Percentiles rank a stretch among this genome's conserved stretches.
phyloP scores from a whole-genome alignment of 139 green algal species.

The Chlamydomonas applanata region DNA sequence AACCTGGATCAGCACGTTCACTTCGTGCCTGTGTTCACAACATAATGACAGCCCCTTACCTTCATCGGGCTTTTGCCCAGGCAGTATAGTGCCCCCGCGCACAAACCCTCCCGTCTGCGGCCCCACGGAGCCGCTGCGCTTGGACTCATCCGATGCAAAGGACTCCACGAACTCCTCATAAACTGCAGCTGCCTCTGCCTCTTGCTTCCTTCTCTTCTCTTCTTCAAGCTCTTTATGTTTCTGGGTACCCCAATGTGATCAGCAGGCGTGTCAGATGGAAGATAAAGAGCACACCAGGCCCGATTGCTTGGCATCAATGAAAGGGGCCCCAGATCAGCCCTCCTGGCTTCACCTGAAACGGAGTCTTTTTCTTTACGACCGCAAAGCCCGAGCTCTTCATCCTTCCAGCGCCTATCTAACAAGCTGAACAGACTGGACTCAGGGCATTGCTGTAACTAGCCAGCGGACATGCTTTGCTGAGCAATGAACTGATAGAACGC shows the following conservation, averaged over 20 bases:
- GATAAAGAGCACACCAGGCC: neutral
- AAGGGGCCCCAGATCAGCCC: neutral
- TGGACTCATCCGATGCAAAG: conserved; percentile 62
- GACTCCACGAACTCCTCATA: conserved; percentile 93
- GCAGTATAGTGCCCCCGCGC: conserved; percentile 59
- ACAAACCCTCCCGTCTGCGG: neutral
- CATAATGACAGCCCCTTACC: conserved; percentile 25
- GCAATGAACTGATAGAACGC: no score
- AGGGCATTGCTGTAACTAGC: no score
- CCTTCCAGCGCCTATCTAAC: neutral
- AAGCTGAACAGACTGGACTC: no score
- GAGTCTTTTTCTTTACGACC: conserved; percentile 82
- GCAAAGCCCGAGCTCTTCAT: conserved; percentile 33
- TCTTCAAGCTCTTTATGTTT: conserved; percentile 89
- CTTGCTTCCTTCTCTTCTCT: conserved; percentile 73
- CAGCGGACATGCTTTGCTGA: no score
- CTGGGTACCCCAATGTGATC: no score
- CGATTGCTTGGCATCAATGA: neutral
- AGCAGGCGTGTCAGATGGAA: no score
- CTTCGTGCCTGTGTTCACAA: no score
- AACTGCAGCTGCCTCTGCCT: conserved; percentile 81
- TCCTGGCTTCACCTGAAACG: conserved; percentile 60
- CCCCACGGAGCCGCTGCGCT: neutral
- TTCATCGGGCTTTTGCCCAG: conserved; percentile 41
- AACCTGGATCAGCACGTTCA: neutral